Percentiles rank a stretch among this genome's conserved stretches.
phyloP scores from a whole-genome alignment of 768 basidiomycete species.

The Naematelia aurantialba region DNA sequence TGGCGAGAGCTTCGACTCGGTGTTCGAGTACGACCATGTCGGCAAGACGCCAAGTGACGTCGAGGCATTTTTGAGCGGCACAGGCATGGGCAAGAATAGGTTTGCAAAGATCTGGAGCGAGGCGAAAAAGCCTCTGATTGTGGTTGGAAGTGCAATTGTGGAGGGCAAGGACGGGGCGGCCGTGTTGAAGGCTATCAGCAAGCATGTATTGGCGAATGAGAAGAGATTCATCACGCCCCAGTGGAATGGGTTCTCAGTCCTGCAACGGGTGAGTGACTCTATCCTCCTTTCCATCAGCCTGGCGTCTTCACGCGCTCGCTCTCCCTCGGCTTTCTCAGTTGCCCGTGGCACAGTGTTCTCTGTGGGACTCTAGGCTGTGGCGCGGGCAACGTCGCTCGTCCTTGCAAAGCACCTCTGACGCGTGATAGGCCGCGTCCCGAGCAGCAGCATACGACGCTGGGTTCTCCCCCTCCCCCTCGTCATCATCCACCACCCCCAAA shows the following conservation, averaged over 20 bases:
- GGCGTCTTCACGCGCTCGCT: not conserved
- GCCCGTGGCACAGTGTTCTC: too few relatives aligned
- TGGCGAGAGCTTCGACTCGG: conserved; percentile 83
- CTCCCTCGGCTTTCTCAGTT: not conserved
- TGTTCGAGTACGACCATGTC: conserved; percentile 89
- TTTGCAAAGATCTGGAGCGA: conserved; percentile 83
- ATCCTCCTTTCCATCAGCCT: not conserved
- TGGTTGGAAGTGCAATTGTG: conserved; percentile 79
- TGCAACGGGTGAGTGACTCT: conserved; percentile 70
- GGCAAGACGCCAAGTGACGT: conserved; percentile 72
- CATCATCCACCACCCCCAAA: conserved; percentile 73
- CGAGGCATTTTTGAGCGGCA: conserved; percentile 63
- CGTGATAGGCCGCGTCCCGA: conserved; percentile 86
- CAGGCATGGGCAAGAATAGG: conserved; percentile 55
- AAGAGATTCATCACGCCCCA: conserved; percentile 71
- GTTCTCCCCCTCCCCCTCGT: conserved; percentile 78
- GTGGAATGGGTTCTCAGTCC: conserved; percentile 91
- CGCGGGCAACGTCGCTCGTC: too few relatives aligned
- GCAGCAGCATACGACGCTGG: conserved; percentile 92
- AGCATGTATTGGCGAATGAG: conserved; percentile 76
- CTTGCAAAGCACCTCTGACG: too few relatives aligned
- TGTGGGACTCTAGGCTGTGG: too few relatives aligned
- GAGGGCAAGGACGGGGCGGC: conserved; percentile 82
- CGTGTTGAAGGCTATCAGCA: conserved; percentile 70
- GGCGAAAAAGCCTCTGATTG: conserved; percentile 86